Conservation (phyloP, 2,329 filamentous ascomycete genomes). For the Cadophora malorum region DNA sequence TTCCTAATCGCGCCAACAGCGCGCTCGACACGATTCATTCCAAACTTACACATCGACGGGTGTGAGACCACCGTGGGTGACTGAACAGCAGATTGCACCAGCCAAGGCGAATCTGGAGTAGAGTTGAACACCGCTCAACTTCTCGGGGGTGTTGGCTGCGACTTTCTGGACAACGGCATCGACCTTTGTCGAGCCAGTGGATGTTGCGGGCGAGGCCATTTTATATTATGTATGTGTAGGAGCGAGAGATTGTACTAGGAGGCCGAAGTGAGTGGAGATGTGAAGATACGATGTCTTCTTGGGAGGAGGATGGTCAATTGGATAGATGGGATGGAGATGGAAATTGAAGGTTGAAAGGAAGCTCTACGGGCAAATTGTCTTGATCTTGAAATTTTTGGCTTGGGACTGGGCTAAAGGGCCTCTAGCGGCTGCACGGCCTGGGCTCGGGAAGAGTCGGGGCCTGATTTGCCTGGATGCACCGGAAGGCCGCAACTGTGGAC, state of each 20-base stretch:
- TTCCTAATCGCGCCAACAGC: conserved; percentile 29
- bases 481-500: neutral
- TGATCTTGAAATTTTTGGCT: conserved; percentile 21
- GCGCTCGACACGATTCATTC: neutral
- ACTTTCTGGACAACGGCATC: conserved; percentile 44
- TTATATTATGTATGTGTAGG: conserved; percentile 30
- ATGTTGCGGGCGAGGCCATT: conserved; percentile 39
- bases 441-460: conserved; percentile 13
- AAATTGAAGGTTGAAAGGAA: conserved; percentile 5
- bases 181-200: conserved; percentile 44
- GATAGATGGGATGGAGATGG: conserved; percentile 4
- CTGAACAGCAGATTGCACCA: conserved; percentile 95
- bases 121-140: conserved; percentile 70
- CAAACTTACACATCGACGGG: conserved; percentile 98
- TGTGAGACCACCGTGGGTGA: conserved; percentile 96
- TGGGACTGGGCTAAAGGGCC: neutral
- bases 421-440: conserved; percentile 14
- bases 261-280: conserved; percentile 40
- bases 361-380: conserved; percentile 1
- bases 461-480: neutral
- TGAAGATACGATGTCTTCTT: conserved; percentile 31
- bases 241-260: conserved; percentile 33
- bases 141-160: conserved; percentile 46
- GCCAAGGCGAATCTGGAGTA: conserved; percentile 98
- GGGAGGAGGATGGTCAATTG: conserved; percentile 23